Evolutionary conservation across 441 rosid species (phyloP), one percentile per base, ranked within the genome.

Genomic region (Erodium texanum): DNA sequence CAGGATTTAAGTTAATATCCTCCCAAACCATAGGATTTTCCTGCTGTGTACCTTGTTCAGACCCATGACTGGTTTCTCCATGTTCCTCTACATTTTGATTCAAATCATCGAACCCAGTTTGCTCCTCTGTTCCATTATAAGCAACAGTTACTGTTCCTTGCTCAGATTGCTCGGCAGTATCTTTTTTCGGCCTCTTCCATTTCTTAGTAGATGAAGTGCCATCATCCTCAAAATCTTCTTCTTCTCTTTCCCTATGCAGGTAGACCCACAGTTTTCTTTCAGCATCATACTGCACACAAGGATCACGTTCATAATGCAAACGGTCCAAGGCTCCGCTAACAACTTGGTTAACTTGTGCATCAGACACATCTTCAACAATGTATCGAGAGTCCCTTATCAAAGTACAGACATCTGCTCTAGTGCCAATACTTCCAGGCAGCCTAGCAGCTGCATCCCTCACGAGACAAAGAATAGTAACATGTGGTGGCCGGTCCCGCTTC

Each of bases 311-410:
- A 65, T 95, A 95, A 74, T 95, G 99, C 79, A 95, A 80, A 41
- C 99, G 98, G 73, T 95, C 99, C 86, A 95, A 79, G 50, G 99
- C 99, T 67, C 99, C 99, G 65, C 99, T 92, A 54, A 95, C 98
- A 29, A 95, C 87, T 77, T 90, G 96, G 78, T 92, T 95, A 73
- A 95, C 88, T 81, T 95, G 98, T 29, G 83, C 84, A 79, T 92
- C 99, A 0, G 93, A 82, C 62, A 92, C 98, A 34, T 95, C 98
- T 84, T 92, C 97, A 59, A 92, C 95, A 32, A 87, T 74, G 71
- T 81, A 95, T 72, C 90, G 98, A 10, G 98, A 95, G 74, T 95
- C 99, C 68, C 98, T 80, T 64, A 95, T 90, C 82, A 95, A 79
- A 45, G 97, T 90, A 72, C 99, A 95, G 65, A 95, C 99, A 86